A percentile compares a stretch with the other conserved stretches of the same genome.
phyloP scores from a whole-genome alignment of 495 filamentous ascomycete species.

The Penicillium malachiteum region DNA sequence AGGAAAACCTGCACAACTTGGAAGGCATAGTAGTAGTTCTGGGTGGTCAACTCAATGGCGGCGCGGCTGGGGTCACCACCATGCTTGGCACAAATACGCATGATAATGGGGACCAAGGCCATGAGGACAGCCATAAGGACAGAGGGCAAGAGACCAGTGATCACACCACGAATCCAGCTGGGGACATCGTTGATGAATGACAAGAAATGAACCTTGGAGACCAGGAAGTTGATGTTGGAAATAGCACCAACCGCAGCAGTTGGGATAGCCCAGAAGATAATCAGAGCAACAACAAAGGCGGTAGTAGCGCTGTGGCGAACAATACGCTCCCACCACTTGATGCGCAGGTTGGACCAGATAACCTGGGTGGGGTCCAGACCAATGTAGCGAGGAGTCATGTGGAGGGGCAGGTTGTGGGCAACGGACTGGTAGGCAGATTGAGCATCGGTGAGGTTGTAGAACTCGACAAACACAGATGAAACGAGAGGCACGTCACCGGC shows the following conservation, averaged over 20 bases:
- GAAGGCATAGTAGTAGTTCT: constrained; percentile 93
- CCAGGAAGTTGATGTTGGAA: constrained; percentile 78
- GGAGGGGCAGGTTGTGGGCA: constrained; percentile 83
- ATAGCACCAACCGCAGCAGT: constrained; percentile 82
- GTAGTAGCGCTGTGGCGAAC: constrained; percentile 68
- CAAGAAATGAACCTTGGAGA: constrained; percentile 61
- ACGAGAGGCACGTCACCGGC: constrained; percentile 65
- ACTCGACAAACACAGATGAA: constrained; percentile 76
- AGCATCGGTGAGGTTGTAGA: constrained; percentile 74
- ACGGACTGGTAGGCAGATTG: constrained; percentile 81
- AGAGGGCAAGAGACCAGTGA: constrained; percentile 81
- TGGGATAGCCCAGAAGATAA: constrained; percentile 92
- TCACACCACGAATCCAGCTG: constrained; percentile 66
- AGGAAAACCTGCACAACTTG: constrained; percentile 95
- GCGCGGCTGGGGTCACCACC: constrained; percentile 76
- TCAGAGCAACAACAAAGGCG: constrained; percentile 70
- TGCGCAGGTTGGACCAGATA: constrained; percentile 83
- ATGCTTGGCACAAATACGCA: constrained; percentile 76
- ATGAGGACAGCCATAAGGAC: constrained; percentile 82
- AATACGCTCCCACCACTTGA: constrained; percentile 85
- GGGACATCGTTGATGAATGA: constrained; percentile 75
- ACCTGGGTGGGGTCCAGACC: constrained; percentile 83
- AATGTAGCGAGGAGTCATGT: constrained; percentile 90
- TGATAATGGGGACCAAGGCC: constrained; percentile 83
- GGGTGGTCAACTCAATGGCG: constrained; percentile 78